A percentile compares a stretch with the other conserved stretches of the same genome.
phyloP scores from a whole-genome alignment of 805 yeast species.

The Vanderwaltozyma verrucispora region DNA sequence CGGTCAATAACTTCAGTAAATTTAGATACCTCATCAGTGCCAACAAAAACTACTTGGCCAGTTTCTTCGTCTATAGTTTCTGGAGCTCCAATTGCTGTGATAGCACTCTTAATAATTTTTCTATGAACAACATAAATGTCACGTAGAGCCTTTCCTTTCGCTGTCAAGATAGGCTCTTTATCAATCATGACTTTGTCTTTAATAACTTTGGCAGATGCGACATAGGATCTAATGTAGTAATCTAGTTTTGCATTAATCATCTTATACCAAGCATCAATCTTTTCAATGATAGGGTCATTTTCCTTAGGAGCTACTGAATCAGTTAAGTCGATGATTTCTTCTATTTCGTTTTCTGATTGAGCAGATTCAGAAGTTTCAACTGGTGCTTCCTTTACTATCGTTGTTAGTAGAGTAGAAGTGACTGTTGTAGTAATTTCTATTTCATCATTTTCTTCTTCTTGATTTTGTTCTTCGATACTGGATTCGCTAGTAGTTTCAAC shows the following conservation, averaged over 20 bases:
- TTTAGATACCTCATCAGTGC: background rate
- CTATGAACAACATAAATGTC: background rate
- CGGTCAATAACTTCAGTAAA: background rate
- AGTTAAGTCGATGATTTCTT: background rate
- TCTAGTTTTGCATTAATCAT: slow-evolving; percentile 3
- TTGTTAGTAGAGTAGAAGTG: slow-evolving; percentile 1
- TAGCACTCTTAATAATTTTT: background rate
- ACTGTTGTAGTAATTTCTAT: slow-evolving; percentile 1
- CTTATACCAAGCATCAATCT: slow-evolving; percentile 1
- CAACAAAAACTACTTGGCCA: background rate
- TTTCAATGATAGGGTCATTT: background rate
- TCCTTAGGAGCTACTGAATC: background rate
- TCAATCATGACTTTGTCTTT: background rate
- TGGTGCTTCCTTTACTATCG: background rate
- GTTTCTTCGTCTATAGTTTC: background rate
- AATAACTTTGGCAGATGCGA: background rate
- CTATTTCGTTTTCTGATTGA: background rate
- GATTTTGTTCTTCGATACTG: background rate
- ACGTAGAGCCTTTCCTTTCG: background rate
- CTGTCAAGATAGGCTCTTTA: background rate
- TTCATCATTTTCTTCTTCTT: background rate
- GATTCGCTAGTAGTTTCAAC: background rate
- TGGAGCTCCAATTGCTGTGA: background rate
- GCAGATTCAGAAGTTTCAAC: background rate
- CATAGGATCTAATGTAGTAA: background rate